Conservation (phyloP, 352 stramenopile species). For the Globisporangium nodosum region DNA sequence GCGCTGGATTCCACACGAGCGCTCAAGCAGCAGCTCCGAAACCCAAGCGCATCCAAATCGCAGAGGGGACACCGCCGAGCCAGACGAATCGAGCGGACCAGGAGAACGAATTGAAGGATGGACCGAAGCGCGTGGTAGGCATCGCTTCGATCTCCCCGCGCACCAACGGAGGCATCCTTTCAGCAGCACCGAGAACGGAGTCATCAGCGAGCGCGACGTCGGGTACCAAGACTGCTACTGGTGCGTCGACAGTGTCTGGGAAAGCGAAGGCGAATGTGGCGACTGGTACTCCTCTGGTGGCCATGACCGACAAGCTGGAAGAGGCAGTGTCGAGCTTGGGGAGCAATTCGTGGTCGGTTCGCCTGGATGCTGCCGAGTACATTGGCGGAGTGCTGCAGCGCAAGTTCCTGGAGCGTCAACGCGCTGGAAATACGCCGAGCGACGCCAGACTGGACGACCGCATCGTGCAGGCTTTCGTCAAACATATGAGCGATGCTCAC, state of each 20-base stretch:
- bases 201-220: not conserved
- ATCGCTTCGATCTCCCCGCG: conserved; percentile 3
- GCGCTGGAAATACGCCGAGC: conserved; percentile 1
- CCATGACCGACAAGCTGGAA: conserved; percentile 28
- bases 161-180: not conserved
- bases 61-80: conserved; percentile 14
- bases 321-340: conserved; percentile 44
- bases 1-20: conserved; percentile 25
- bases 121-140: conserved; percentile 2
- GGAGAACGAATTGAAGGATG: conserved; percentile 7
- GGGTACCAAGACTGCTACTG: not conserved
- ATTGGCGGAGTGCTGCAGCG: conserved; percentile 27
- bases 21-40: conserved; percentile 15
- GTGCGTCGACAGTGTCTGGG: conserved; percentile 9
- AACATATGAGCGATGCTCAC: conserved; percentile 63
- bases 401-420: conserved; percentile 6
- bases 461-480: conserved; percentile 45
- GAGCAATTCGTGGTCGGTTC: conserved; percentile 56
- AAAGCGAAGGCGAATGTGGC: conserved; percentile 13
- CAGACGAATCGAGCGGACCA: conserved; percentile 3
- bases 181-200: not conserved
- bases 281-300: conserved; percentile 7
- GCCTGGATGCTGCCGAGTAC: conserved; percentile 53
- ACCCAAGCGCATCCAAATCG: conserved; percentile 33
- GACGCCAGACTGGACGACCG: conserved; percentile 52